These are phyloP conservation scores for Limnanthes douglasii DNA, from an alignment of 345 rosid genomes.

Conservation along the genomic window DNA sequence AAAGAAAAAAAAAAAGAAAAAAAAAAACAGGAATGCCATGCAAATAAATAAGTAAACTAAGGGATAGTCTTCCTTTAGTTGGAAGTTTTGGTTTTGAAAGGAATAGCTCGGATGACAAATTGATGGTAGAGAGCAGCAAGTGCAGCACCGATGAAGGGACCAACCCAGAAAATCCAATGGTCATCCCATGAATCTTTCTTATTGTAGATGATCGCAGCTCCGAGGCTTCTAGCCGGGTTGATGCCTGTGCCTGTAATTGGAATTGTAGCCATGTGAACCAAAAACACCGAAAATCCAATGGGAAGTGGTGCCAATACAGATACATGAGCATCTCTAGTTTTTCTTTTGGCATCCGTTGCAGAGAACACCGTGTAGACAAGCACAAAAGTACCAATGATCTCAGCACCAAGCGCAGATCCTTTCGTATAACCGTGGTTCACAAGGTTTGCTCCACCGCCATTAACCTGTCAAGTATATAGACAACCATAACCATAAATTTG, in stretches of 20 bases:
- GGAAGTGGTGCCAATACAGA: conserved; percentile 81
- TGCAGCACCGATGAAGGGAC: too few species aligned
- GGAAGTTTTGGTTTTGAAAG: too few species aligned
- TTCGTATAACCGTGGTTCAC: conserved; percentile 48
- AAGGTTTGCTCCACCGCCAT: conserved; percentile 47
- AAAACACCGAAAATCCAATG: conserved; percentile 57
- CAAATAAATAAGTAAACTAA: too few species aligned
- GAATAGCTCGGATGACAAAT: too few species aligned
- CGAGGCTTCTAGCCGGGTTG: conserved; percentile 65
- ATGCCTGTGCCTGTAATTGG: conserved; percentile 64
- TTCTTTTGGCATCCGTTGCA: conserved; percentile 69
- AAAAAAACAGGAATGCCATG: too few species aligned
- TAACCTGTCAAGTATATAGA: too few species aligned
- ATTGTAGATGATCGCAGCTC: conserved; percentile 54
- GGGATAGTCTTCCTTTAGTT: too few species aligned
- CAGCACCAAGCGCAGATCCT: conserved; percentile 65
- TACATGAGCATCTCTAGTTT: conserved; percentile 68
- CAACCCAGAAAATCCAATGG: too few species aligned
- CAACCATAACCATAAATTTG: too few species aligned
- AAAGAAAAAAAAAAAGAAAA: too few species aligned
- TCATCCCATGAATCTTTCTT: conserved; percentile 40
- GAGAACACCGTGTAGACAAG: conserved; percentile 65
- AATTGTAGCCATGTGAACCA: conserved; percentile 61
- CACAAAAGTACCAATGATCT: conserved; percentile 55
- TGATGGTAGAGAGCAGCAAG: too few species aligned